phyloP scores from a whole-genome alignment of 768 basidiomycete genomes.

The Thelephora ganbajun region DNA sequence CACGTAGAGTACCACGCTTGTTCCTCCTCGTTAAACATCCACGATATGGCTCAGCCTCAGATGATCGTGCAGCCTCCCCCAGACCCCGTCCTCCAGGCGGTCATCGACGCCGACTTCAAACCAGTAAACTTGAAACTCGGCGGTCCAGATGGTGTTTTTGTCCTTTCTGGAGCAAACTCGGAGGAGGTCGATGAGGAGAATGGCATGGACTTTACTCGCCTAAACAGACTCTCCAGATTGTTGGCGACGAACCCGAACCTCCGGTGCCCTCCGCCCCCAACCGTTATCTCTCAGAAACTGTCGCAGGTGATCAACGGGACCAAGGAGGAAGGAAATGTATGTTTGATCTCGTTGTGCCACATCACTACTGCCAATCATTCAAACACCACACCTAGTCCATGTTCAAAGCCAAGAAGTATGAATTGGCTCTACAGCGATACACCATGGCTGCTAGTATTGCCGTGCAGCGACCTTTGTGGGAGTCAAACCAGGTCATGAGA shows the following conservation, averaged over 20 bases:
- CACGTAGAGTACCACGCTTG: too few species aligned
- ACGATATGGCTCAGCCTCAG: slow-evolving; percentile 24
- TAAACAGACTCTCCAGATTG: slow-evolving; percentile 67
- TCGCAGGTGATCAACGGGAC: slow-evolving; percentile 59
- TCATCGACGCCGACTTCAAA: slow-evolving; percentile 61
- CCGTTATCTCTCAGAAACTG: slow-evolving; percentile 61
- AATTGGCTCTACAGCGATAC: slow-evolving; percentile 66
- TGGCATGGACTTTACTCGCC: slow-evolving; percentile 51
- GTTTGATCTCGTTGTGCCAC: slow-evolving; percentile 17
- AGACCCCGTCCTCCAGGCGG: slow-evolving; percentile 60
- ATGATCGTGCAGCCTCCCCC: slow-evolving; percentile 27
- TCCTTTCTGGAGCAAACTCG: slow-evolving; percentile 53
- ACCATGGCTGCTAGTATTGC: slow-evolving; percentile 67
- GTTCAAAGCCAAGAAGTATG: slow-evolving; percentile 64
- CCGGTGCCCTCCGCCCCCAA: slow-evolving; percentile 71
- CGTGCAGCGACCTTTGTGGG: slow-evolving; percentile 78
- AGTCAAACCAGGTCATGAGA: slow-evolving; percentile 63
- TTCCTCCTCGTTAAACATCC: too few species aligned
- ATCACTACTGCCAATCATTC: slow-evolving; percentile 12
- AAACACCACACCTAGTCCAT: slow-evolving; percentile 34
- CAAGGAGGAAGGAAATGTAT: slow-evolving; percentile 92
- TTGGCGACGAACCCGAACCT: slow-evolving; percentile 57
- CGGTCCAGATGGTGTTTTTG: slow-evolving; percentile 36
- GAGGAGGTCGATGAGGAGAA: slow-evolving; percentile 66
- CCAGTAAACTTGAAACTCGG: slow-evolving; percentile 42